Evolutionary conservation across 257 asterid species (phyloP).

Genomic region (Solanum piurae): DNA sequence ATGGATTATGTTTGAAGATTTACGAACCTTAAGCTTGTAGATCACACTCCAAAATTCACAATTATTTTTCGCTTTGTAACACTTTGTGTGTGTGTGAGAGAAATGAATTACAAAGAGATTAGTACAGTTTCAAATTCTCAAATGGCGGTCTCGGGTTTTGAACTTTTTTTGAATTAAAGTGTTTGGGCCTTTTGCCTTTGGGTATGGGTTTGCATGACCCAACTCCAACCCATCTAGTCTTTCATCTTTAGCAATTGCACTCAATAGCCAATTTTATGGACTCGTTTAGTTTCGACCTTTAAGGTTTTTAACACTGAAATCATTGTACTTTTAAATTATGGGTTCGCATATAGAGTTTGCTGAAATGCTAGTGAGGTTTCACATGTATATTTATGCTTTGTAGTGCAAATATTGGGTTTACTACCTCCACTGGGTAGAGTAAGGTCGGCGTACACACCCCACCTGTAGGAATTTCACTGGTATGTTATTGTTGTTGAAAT

Average conservation of each 20-base stretch:
- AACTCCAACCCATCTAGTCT: neutral
- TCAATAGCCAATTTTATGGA: neutral
- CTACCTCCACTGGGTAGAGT: neutral
- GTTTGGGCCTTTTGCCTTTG: neutral
- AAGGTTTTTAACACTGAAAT: neutral
- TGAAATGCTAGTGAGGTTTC: neutral
- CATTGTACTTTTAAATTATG: too few species aligned
- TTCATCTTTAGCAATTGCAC: neutral
- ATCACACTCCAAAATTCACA: neutral
- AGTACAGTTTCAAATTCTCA: neutral
- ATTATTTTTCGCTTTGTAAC: neutral
- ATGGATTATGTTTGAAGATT: neutral
- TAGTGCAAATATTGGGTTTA: neutral
- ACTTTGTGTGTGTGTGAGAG: neutral
- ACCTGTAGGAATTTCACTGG: neutral
- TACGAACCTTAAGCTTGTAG: neutral
- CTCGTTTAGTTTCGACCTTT: neutral
- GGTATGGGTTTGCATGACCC: neutral
- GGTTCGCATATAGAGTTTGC: neutral
- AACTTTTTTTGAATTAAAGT: conserved; percentile 7
- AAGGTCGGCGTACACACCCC: fast-evolving
- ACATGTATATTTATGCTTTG: too few species aligned
- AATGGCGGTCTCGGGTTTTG: conserved; percentile 3
- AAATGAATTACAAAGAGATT: neutral
- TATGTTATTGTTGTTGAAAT: neutral